Base-by-base conservation (phyloP, 2,329 filamentous ascomycete genomes). In the Xylariaceae sp. region DNA sequence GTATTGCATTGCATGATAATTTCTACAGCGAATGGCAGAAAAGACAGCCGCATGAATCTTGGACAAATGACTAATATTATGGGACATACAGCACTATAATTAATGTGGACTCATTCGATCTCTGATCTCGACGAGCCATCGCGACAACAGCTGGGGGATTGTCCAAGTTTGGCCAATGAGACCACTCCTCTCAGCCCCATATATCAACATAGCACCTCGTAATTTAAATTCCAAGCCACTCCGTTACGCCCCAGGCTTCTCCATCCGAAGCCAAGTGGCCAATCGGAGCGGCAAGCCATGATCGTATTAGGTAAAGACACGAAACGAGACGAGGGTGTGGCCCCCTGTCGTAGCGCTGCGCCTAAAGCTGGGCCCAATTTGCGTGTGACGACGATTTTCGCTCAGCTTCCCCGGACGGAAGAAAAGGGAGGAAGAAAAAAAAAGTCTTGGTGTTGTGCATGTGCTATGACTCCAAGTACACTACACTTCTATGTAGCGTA, bases 271-370 rank as follows among this genome's bases (percentile, higher is more conserved):
- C 33, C 26, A 18, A 23, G 9, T 3, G 18, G 13, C 54, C 57
- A 59, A 57, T 55, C 37, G 35, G 33, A 41, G 16, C 26, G 13
- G 10, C 26, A 39, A 27, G 23, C 52, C 23, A 43, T 51, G 57
- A 44, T 57, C 54, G 51, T 59, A 59, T 59, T 57, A 43, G 43
- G 50, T 23, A 52, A 50, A 50, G 53, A 53, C 54, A 54, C 54
- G 39, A 53, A 57, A 50, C 53, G 24, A 55, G 56, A 53, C 23
- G 42, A 47, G 47, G 30, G 41, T 24, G 7, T 36, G 2, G 11
- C 24, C 44, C 40, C 26, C 37, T 49, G 35, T 47, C 50, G 15
- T 33, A 42, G 40, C 40, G 37, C 48, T 26, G 32, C 43, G 43
- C 30, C 35, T 36, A 36, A 37, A 37, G 33, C 33, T 37, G 33